A percentile compares a stretch with the other conserved stretches of the same genome.
phyloP scores from a whole-genome alignment of 805 yeast species.

The Hanseniaspora pseudoguilliermondii region DNA sequence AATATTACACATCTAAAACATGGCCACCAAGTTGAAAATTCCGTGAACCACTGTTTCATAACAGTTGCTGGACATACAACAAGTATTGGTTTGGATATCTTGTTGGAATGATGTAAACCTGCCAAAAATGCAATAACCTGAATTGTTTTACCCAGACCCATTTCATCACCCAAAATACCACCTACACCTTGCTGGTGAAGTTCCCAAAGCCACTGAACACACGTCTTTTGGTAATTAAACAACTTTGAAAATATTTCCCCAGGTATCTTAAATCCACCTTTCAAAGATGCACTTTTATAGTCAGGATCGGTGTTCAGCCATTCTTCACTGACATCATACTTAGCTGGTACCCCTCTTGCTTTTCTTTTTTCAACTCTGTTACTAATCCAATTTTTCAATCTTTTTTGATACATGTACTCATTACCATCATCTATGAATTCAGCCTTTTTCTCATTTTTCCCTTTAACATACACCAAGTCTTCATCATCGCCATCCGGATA shows the following conservation, averaged over 20 bases:
- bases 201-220: slow-evolving; percentile 97
- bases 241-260: slow-evolving; percentile 81
- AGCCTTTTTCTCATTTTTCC: slow-evolving; percentile 10
- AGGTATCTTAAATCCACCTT: slow-evolving; percentile 61
- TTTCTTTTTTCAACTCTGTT: slow-evolving; percentile 35
- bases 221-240: slow-evolving; percentile 88
- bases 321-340: slow-evolving; percentile 32
- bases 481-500: slow-evolving; percentile 17
- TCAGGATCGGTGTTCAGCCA: slow-evolving; percentile 70
- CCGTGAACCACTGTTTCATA: slow-evolving; percentile 92
- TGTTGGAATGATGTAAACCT: slow-evolving; percentile 71
- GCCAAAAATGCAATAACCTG: slow-evolving; percentile 87
- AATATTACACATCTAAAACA: slow-evolving; percentile 73
- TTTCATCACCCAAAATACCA: slow-evolving; percentile 93
- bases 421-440: slow-evolving; percentile 66
- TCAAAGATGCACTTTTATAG: slow-evolving; percentile 59
- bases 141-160: slow-evolving; percentile 95
- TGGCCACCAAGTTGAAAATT: slow-evolving; percentile 97
- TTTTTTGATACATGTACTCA: slow-evolving; percentile 44
- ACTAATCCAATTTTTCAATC: slow-evolving; percentile 49
- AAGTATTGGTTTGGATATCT: slow-evolving; percentile 62
- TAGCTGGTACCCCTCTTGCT: slow-evolving; percentile 14
- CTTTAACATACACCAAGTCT: slow-evolving; percentile 14
- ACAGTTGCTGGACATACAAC: slow-evolving; percentile 96
- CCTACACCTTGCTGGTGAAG: slow-evolving; percentile 80